A percentile compares a stretch with the other conserved stretches of the same genome.
These are phyloP conservation scores for Diaporthe helianthi DNA, from an alignment of 2,329 filamentous ascomycete species.

Conservation along the genomic window DNA sequence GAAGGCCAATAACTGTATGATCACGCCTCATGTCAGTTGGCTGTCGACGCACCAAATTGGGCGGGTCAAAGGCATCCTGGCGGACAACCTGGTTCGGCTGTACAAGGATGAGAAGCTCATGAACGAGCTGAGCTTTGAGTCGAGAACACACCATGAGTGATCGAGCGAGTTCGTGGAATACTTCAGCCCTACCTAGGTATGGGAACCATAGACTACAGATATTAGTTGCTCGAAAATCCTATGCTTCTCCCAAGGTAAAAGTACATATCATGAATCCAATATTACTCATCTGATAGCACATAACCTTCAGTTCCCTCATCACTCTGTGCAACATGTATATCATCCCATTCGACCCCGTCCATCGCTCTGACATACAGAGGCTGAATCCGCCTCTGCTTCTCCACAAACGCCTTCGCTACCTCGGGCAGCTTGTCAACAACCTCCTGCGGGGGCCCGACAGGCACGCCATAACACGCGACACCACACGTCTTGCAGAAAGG, in stretches of 20 bases:
- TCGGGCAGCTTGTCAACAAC: constrained; percentile 41
- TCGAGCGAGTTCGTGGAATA: background rate
- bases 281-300: constrained; percentile 22
- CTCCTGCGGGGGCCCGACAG: constrained; percentile 42
- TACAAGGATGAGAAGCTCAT: constrained; percentile 40
- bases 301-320: constrained; percentile 42
- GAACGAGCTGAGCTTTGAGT: constrained; percentile 34
- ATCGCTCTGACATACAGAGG: constrained; percentile 31
- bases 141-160: constrained; percentile 22
- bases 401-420: constrained; percentile 38
- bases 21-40: constrained; percentile 52
- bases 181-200: too few relatives aligned
- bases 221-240: background rate
- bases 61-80: constrained; percentile 39
- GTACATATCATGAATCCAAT: background rate
- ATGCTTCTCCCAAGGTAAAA: background rate
- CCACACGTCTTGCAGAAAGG: constrained; percentile 43
- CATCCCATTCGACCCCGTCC: constrained; percentile 30
- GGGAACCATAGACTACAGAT: background rate
- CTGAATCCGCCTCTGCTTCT: constrained; percentile 24
- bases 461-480: constrained; percentile 40
- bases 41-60: constrained; percentile 39
- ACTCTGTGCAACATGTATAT: constrained; percentile 36
- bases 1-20: constrained; percentile 68
- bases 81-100: constrained; percentile 42